Evolutionary conservation across 2,329 filamentous ascomycete species (phyloP).

Genomic region (Nemania sp.): DNA sequence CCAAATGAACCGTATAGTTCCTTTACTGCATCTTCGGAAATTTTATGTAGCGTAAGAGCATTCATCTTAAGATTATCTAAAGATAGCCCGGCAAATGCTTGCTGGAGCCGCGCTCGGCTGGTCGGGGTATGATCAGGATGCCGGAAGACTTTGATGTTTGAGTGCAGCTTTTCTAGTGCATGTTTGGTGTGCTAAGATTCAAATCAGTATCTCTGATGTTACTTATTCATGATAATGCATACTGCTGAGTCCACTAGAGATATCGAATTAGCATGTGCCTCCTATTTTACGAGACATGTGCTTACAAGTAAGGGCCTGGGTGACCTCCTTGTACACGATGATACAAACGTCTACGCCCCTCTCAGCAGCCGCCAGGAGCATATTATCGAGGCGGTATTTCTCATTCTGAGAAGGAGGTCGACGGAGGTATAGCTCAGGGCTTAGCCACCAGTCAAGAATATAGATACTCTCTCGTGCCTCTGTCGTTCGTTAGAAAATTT

Average conservation of each 20-base stretch:
- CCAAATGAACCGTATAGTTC: conserved; percentile 84
- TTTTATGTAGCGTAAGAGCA: conserved; percentile 68
- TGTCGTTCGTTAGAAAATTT: conserved; percentile 45
- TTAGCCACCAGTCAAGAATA: conserved; percentile 93
- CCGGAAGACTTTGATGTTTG: conserved; percentile 88
- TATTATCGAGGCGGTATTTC: conserved; percentile 83
- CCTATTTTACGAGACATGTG: conserved; percentile 47
- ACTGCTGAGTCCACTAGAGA: conserved; percentile 57
- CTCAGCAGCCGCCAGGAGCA: conserved; percentile 84
- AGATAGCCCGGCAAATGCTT: conserved; percentile 63
- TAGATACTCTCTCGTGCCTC: conserved; percentile 81
- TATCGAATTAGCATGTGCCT: conserved; percentile 33
- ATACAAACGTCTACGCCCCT: conserved; percentile 86
- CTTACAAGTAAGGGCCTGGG: conserved; percentile 82
- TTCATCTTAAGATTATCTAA: conserved; percentile 56
- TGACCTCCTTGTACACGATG: conserved; percentile 93
- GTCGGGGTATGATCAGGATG: conserved; percentile 88
- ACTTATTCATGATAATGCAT: conserved; percentile 33
- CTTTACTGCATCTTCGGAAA: conserved; percentile 79
- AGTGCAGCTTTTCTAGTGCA: conserved; percentile 78
- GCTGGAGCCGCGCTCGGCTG: conserved; percentile 74
- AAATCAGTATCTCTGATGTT: not conserved
- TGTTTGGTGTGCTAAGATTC: conserved; percentile 78
- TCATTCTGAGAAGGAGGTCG: conserved; percentile 85
- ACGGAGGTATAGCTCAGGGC: conserved; percentile 87